Evolutionary conservation across 495 filamentous ascomycete species (phyloP), one percentile per base, ranked within the genome.

Genomic region (Penicillium macrosclerotiorum): DNA sequence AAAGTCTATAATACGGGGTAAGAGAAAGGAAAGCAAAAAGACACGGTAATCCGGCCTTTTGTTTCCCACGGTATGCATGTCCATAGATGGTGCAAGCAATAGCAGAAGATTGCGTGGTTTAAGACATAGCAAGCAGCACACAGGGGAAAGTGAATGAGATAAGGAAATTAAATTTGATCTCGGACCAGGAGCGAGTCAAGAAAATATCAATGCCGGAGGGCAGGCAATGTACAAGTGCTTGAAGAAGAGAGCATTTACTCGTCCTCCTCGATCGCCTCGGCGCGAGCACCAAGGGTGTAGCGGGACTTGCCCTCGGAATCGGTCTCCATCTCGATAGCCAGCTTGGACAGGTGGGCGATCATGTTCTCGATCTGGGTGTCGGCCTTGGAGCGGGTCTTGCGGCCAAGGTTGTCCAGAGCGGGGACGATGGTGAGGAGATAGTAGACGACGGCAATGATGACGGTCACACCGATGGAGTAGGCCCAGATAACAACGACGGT

Each of bases 281-380:
- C 71, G 63, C 79, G 82, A 44, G 78, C 69, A 45, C 72, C 76
- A 30, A 90, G 60, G 56, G 77, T 72, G 70, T 77, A 89, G 39
- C 81, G 72, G 54, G 71, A 68, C 37, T 72, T 74, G 60, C 82
- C 81, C 45, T 78, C 63, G 26, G 67, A 64, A 44, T 75, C 74
- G 35, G 52, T 70, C 70, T 86, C 84, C 65, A 86, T 84, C 67
- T 85, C 81, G 44, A 89, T 67, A 41, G 86, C 82, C 37, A 89
- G 75, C 75, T 89, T 88, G 74, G 79, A 80, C 34, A 90, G 72
- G 64, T 85, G 82, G 31, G 74, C 77, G 60, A 90, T 76, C 68
- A 88, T 83, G 72, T 90, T 89, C 83, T 90, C 86, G 69, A 89
- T 84, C 62, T 83, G 73, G 60, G 84, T 86, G 65, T 90, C 85